Base-by-base conservation (phyloP, 177 flowering plant species). In the Vitis hybrid region DNA sequence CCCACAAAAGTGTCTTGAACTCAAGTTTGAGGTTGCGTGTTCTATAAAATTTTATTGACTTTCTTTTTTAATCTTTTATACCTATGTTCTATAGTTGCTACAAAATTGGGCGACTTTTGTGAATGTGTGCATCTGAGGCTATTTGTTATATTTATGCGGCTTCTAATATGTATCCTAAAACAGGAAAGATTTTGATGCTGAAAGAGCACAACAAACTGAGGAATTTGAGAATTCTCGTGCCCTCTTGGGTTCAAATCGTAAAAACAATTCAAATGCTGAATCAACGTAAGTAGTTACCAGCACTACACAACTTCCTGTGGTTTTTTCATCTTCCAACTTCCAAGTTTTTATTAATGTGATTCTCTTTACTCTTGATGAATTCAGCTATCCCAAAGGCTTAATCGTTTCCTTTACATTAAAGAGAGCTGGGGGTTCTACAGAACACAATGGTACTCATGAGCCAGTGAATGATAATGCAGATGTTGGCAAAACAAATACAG, bases 301-400 rank as follows among this genome's bases (percentile, higher is more conserved):
- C 53, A 4, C 2, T 7, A 39, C 48, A 18, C 21, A 31, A 39
- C 21, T 58, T 45, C 13, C 19, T 14, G 59, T 10, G 18, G 7
- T 13, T 33, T 29, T 7, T 51, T 53, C n/a, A 1, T 39, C 9
- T 29, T 21, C 9, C 33, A 12, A 33, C 48, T 26, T 8, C 3
- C 18, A 12, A 16, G 49, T 7, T 56, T 31, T 14, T 60, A 7
- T 14, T 31, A 51, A 66, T 31, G 39, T 69, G 1, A 48, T 59
- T 66, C n/a, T 51, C 49, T 74, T 29, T n/a, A 12, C 55, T 56
- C 5, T 26, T 81, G 60, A 33, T 78, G 56, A 58, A 72, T 4
- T 51, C 85, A 91, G 98, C 74, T 95, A 93, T 69, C 98, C 99
- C 8, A 91, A 90, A 79, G 98, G 97, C 55, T 80, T 95, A 62